Conservation (phyloP, 1,284 basidiomycete genomes). For the Pholiota adiposa region DNA sequence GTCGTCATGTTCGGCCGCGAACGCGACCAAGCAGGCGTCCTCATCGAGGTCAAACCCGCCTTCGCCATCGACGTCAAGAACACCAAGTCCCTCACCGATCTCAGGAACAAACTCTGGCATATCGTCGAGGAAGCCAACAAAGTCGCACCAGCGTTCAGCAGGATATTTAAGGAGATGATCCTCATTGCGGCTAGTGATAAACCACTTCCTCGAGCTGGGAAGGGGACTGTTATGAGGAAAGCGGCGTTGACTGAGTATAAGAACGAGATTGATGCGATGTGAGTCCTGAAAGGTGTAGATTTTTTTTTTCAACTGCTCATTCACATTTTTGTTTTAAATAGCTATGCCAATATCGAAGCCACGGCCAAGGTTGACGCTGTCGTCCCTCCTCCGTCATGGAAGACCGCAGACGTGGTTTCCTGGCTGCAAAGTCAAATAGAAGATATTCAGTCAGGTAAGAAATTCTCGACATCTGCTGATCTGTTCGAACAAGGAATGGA, state of each 20-base stretch:
- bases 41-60: slow-evolving; percentile 12
- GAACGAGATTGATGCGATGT: slow-evolving; percentile 26
- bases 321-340: slow-evolving; percentile 12
- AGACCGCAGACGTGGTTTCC: not conserved
- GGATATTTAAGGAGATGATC: slow-evolving; percentile 15
- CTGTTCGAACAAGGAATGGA: slow-evolving; percentile 38
- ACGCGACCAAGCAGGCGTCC: slow-evolving; percentile 9
- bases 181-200: slow-evolving; percentile 2
- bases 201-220: slow-evolving; percentile 7
- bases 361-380: slow-evolving; percentile 15
- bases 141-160: slow-evolving; percentile 12
- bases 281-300: slow-evolving; percentile 7
- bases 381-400: slow-evolving; percentile 4
- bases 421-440: slow-evolving; percentile 32
- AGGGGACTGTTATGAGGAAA: slow-evolving; percentile 9
- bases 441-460: slow-evolving; percentile 16
- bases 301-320: not conserved
- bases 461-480: not conserved
- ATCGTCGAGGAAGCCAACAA: slow-evolving; percentile 12
- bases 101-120: slow-evolving; percentile 6
- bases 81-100: not conserved
- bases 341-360: slow-evolving; percentile 26
- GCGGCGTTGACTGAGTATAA: slow-evolving; percentile 4
- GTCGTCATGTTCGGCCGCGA: slow-evolving; percentile 8
- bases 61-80: slow-evolving; percentile 3